Evolutionary conservation across 306 rosid genomes (phyloP), one percentile per base, ranked within the genome.

Genomic region (Mimosa pudica): DNA sequence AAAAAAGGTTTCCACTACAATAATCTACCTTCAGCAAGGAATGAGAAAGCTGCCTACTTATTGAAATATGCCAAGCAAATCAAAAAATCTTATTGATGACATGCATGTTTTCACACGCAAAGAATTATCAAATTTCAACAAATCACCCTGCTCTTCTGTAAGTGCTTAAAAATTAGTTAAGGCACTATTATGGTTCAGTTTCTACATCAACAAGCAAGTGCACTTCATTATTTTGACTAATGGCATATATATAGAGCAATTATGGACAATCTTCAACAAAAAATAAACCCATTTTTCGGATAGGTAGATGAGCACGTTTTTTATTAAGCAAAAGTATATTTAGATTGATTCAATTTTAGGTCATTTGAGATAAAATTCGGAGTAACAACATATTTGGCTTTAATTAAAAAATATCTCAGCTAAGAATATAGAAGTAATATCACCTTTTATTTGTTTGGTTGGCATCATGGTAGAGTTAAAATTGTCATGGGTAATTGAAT

Each of bases 91-190:
- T 64, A 11, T 33, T 35, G 11, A 12, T 35, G 68, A 5, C 61
- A 48, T 9, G 7, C 32, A 36, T 67, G 32, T 41, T 68, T 73
- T 45, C 9, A 3, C 33, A 73, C 6, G 20, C 10, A 17, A 54
- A 32, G 18, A 33, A 72, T 36, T 30, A 52, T 73, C 46, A 9
- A n/a, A 52, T 52, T 68, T 67, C 76, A 73, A 73, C 65, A 33
- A 32, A 72, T 33, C 35, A 16, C 6, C 30, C 61, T 35, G 35
- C 33, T 54, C 36, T 73, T 54, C 11, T 54, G 48, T 14, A 17
- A 33, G 9, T 33, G 47, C 30, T 54, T 3, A 30, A 4, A 47
- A 8, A 8, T 24, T 73, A 8, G 24, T 35, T n/a, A 35, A 9
- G 2, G 36, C 4, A 18, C 58, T 36, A 3, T 2, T 9, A 13